A percentile compares a stretch with the other conserved stretches of the same genome.
These are phyloP conservation scores for Colletotrichum falcatum DNA, from an alignment of 2,329 filamentous ascomycete species.

Conservation along the genomic window DNA sequence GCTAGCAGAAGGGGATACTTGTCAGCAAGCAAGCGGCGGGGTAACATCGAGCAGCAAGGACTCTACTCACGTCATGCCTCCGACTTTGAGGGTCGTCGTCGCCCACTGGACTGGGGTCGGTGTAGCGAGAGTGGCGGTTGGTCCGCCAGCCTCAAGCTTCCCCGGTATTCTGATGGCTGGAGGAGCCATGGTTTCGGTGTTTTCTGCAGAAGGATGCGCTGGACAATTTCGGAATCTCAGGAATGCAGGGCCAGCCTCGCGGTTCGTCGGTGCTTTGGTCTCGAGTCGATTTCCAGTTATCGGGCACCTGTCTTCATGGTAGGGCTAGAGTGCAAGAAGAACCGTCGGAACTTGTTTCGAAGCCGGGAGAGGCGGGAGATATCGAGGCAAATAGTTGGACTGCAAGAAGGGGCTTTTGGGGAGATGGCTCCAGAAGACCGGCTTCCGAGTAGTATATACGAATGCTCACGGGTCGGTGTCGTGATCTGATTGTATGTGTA, in stretches of 20 bases:
- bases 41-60: slow-evolving; percentile 25
- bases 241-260: slow-evolving; percentile 29
- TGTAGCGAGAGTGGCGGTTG: slow-evolving; percentile 48
- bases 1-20: slow-evolving; percentile 57
- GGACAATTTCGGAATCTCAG: not conserved
- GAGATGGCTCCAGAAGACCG: slow-evolving; percentile 40
- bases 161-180: slow-evolving; percentile 61
- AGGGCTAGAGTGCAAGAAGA: slow-evolving; percentile 23
- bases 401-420: not conserved
- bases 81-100: slow-evolving; percentile 90
- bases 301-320: slow-evolving; percentile 33
- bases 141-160: slow-evolving; percentile 49
- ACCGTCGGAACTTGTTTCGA: not conserved
- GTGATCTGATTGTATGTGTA: slow-evolving; percentile 17
- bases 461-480: slow-evolving; percentile 22
- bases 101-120: slow-evolving; percentile 74
- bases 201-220: slow-evolving; percentile 3
- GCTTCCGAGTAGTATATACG: slow-evolving; percentile 40
- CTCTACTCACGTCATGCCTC: slow-evolving; percentile 80
- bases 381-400: not conserved
- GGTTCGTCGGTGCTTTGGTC: slow-evolving; percentile 30
- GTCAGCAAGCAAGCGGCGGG: slow-evolving; percentile 50
- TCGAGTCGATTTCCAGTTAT: slow-evolving; percentile 26
- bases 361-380: not conserved
- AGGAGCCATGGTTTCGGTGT: slow-evolving; percentile 60